Evolutionary conservation across 2,329 filamentous ascomycete species (phyloP), one percentile per base, ranked within the genome.

Genomic region (Microdochium nivale): DNA sequence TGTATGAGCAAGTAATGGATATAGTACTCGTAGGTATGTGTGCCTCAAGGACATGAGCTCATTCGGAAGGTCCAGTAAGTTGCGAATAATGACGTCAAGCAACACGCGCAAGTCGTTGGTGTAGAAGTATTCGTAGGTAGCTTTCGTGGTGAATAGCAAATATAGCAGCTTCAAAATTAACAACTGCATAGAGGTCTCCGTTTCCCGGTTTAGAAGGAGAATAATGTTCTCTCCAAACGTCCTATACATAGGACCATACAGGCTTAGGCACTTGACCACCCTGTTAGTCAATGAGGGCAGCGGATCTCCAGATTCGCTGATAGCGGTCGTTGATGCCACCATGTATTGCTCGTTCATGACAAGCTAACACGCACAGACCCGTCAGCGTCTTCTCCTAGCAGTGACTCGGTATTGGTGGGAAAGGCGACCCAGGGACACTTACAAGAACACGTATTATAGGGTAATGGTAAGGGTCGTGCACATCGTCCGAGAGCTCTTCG

Each of bases 181-280:
- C 25, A 99, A 78, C 68, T 99, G 95, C 35, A 96, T 80, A 1
- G 90, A 92, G 1, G 94, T 95, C 68, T 97, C 91, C 10, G 87
- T 90, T 74, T 97, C 94, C 60, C 94, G 86, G 65, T 99, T 99
- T 37, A 99, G 78, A 1, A 99, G 79, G 4, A 99, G 75, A 56
- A 99, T 99, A 54, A 99, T 87, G 60, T 97, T 99, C 72, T 96
- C 92, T 50, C 94, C 94, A 73, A 99, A 99, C 0, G 92, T 96
- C 64, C 92, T 91, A 67, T 90, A 97, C 1, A 77, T 77, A 48
- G 83, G 80, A 3, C 92, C 92, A 62, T 94, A 79, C 24, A 88
- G 76, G 50, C 90, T 92, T 44, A 99, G 77, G 37, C 91, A 79
- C 67, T 97, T 97, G 68, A 99, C 86, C 49, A 99, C 90, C 58